Conservation (phyloP, 2,329 filamentous ascomycete species). For the Neophaeococcomyces mojaviensis region DNA sequence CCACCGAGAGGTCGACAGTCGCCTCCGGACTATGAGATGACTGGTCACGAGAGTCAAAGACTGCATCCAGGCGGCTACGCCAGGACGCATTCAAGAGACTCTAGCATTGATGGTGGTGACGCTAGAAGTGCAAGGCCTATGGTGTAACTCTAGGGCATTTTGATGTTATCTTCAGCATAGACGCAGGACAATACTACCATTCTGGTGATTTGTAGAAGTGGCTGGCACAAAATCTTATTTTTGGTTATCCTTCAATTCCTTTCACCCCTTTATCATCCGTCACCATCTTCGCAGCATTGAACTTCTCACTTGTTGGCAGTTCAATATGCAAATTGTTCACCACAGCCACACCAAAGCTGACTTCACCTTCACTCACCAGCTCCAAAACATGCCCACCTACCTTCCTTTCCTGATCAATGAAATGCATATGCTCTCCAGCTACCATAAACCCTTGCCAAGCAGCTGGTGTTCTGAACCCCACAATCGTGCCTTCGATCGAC, state of each 20-base stretch:
- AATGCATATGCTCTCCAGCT: constrained; percentile 37
- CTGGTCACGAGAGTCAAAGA: neutral
- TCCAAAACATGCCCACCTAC: constrained; percentile 37
- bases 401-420: constrained; percentile 30
- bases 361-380: constrained; percentile 26
- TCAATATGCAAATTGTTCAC: constrained; percentile 33
- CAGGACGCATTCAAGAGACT: neutral
- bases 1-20: neutral
- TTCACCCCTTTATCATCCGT: constrained; percentile 30
- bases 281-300: constrained; percentile 30
- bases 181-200: neutral
- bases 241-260: constrained; percentile 31
- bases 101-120: neutral
- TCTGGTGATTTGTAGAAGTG: too few species aligned
- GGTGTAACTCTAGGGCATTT: neutral
- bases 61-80: neutral
- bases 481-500: constrained; percentile 32
- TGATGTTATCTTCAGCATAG: neutral
- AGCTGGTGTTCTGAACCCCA: constrained; percentile 36
- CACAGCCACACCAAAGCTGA: constrained; percentile 31
- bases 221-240: too few species aligned
- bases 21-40: neutral
- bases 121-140: neutral
- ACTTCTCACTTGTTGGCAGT: constrained; percentile 32
- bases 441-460: constrained; percentile 36